Evolutionary conservation across 164 flowering plant species (phyloP), one percentile per base, ranked within the genome.

Genomic region (Kingdonia uniflora): DNA sequence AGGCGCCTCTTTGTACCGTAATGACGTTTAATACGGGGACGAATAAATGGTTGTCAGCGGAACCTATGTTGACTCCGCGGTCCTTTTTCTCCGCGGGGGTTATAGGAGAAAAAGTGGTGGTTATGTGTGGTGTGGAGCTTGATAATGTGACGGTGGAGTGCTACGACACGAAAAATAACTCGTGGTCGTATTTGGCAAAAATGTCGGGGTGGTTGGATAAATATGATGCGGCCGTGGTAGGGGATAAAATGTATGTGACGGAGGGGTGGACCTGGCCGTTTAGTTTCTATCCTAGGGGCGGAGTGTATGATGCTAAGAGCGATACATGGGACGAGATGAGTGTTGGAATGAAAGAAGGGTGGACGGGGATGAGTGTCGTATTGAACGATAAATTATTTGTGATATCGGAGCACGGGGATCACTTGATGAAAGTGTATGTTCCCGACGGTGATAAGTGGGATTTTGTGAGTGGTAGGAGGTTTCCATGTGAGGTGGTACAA

Each of bases 201-300:
- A 54, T 74, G 73, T 51, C 68, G 38, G 2, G 35, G 22, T 69
- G 64, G 48, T 14, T 68, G 17, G 68, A 62, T 2, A 54, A 58
- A 51, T 73, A 74, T 67, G 77, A 73, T 51, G 62, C 75, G 15
- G 78, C 80, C 0, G 80, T 71, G 47, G 38, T 80, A 3, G 78
- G 74, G 26, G 21, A 16, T 6, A 65, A 56, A 62, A 43, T 80
- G 60, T 71, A 60, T 49, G 70, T 80, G 19, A 80, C 85, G 1
- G 85, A 80, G 19, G 85, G 85, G 43, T 80, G 85, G 85, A 48
- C 69, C 42, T 80, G 85, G 85, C 85, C 85, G 6, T 80, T 80
- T 56, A 52, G 17, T 33, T 58, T 61, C 45, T 44, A 68, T 11
- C 85, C 85, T 1, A 52, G 76, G 1, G 85, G 78, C 0, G 59